Evolutionary conservation across 352 stramenopile genomes (phyloP), one percentile per base, ranked within the genome.

Genomic region (Bremia lactucae): DNA sequence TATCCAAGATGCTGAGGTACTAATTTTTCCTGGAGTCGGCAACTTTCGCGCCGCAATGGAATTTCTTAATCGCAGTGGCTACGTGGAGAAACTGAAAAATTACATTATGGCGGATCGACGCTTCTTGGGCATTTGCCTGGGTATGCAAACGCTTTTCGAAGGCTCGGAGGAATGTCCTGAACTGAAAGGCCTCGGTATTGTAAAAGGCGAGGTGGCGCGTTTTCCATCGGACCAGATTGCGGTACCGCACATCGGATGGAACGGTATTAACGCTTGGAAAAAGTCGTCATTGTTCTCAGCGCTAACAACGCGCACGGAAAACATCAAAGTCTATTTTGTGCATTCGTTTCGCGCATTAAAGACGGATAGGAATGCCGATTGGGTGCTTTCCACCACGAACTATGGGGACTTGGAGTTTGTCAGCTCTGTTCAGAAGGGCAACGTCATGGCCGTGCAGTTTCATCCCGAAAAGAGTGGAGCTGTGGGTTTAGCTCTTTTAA

Each of bases 81-180:
- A 95, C 48, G 74, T 92, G 18, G 69, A 79, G 20, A 70, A 94
- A 34, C 71, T 99, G 8, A 65, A 73, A 21, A 70, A 81, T 21
- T 98, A 98, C 53, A 58, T 92, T 13, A 21, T 47, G 24, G 56
- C 73, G 18, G 61, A 90, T 55, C 70, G 96, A 11, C 92, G 89
- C 11, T 99, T 97, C 70, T 62, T 99, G 25, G 96, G 95, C 36
- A 98, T 99, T 43, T 99, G 96, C 66, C 58, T 99, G 0, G 96
- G 96, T 16, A 98, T 99, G 94, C 96, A 99, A 62, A 97, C 92
- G 14, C 68, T 99, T 7, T 99, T 99, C 51, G 94, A 98, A 58
- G 82, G 75, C 14, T 97, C 83, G 45, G 92, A 98, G 6, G 96
- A 99, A 59, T 84, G 73, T 22, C 74, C 77, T 0, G 78, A 79